Percentiles rank a stretch among this genome's conserved stretches.
These are phyloP conservation scores for Hericium erinaceus DNA, from an alignment of 768 basidiomycete species.

Conservation along the genomic window DNA sequence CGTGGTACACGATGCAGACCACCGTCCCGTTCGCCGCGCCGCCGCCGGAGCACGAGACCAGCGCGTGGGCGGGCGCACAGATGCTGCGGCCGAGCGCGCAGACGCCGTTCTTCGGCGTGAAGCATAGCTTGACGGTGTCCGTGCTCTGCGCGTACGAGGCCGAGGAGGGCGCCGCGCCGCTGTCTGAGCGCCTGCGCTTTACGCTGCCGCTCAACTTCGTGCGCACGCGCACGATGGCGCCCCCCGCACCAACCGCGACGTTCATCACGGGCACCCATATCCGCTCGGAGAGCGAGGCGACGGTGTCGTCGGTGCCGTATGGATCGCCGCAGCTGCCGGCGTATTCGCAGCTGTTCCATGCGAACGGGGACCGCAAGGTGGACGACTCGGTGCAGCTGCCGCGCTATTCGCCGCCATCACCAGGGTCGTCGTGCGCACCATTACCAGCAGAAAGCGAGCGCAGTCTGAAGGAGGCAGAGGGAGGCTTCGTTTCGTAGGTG, in stretches of 20 bases:
- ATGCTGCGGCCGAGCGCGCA: constrained; percentile 5
- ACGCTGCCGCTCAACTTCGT: constrained; percentile 45
- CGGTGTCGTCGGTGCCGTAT: constrained; percentile 8
- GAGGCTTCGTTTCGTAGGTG: not conserved
- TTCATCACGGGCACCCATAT: constrained; percentile 12
- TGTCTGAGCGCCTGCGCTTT: constrained; percentile 24
- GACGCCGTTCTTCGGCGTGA: constrained; percentile 4
- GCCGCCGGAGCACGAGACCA: not conserved
- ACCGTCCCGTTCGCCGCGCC: constrained; percentile 36
- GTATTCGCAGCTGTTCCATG: constrained; percentile 71
- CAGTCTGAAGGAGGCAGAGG: not conserved
- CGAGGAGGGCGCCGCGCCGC: not conserved
- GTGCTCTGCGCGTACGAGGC: constrained; percentile 5
- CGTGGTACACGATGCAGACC: constrained; percentile 55
- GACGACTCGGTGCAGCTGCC: constrained; percentile 60
- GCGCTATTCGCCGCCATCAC: constrained; percentile 39
- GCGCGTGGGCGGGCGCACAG: constrained; percentile 6
- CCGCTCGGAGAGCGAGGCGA: not conserved
- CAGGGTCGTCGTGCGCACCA: not conserved
- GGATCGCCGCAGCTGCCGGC: constrained; percentile 42
- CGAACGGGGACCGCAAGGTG: constrained; percentile 64
- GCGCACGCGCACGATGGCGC: constrained; percentile 27
- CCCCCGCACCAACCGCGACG: constrained; percentile 1
- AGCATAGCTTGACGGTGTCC: constrained; percentile 17
- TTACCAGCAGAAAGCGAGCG: too few relatives aligned